These are phyloP conservation scores for Cyclotella distinguenda DNA, from an alignment of 108 stramenopile species.

Conservation along the genomic window DNA sequence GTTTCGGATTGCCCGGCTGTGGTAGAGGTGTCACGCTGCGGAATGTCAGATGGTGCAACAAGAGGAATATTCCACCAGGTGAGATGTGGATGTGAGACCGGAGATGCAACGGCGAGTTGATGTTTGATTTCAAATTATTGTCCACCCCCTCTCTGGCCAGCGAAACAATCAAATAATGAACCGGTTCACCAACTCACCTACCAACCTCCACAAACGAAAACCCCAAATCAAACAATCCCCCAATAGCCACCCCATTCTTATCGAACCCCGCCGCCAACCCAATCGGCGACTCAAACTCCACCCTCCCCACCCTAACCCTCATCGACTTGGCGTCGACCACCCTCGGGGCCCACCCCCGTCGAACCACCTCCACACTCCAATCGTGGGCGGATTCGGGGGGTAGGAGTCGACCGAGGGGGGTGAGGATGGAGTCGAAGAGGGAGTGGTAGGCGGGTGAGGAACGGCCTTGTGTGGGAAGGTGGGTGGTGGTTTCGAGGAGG, in stretches of 20 bases:
- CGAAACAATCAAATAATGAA: not conserved
- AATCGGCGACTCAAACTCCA: slow-evolving; percentile 70
- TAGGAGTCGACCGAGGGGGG: slow-evolving; percentile 57
- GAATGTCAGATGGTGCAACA: no score
- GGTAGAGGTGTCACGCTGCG: slow-evolving; percentile 83
- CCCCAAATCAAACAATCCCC: slow-evolving; percentile 77
- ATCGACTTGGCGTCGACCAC: slow-evolving; percentile 5
- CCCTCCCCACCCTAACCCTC: not conserved
- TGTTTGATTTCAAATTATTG: no score
- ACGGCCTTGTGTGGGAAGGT: slow-evolving; percentile 75
- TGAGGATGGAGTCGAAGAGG: slow-evolving; percentile 57
- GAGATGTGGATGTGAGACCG: no score
- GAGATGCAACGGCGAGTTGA: no score
- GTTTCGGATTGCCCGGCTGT: slow-evolving; percentile 94
- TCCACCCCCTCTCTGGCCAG: no score
- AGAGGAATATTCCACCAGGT: no score
- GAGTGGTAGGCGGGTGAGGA: slow-evolving; percentile 66
- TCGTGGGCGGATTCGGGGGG: slow-evolving; percentile 64
- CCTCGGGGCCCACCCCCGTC: slow-evolving; percentile 48
- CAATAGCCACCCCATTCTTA: slow-evolving; percentile 85
- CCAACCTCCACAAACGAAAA: slow-evolving; percentile 92
- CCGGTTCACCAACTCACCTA: not conserved
- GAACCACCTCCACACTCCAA: slow-evolving; percentile 54
- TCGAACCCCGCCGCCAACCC: slow-evolving; percentile 98
- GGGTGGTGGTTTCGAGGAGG: slow-evolving; percentile 69